Percentiles rank a stretch among this genome's conserved stretches.
Conservation (phyloP, 1,284 basidiomycete genomes). For the Xerocomus nothofagi region DNA sequence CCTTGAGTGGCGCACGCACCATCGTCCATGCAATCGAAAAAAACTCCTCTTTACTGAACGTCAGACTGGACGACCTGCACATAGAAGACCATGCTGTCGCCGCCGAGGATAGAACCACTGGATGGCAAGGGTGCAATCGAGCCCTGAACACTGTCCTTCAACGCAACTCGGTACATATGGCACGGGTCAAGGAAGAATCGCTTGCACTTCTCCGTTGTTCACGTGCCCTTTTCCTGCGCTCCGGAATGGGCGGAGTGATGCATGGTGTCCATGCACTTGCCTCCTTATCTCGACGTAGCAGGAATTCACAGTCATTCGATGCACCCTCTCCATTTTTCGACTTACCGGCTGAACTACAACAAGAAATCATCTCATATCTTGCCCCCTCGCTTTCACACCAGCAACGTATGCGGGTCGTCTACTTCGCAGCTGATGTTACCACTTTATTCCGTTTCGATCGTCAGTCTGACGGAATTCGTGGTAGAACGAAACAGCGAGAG, state of each 20-base stretch:
- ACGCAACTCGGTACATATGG: slow-evolving; percentile 40
- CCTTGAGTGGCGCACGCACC: slow-evolving; percentile 36
- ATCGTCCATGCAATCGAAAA: slow-evolving; percentile 47
- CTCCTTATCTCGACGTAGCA: slow-evolving; percentile 5
- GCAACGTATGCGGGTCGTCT: slow-evolving; percentile 56
- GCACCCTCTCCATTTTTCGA: slow-evolving; percentile 34
- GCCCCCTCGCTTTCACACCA: slow-evolving; percentile 56
- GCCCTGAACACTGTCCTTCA: slow-evolving; percentile 39
- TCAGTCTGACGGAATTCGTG: slow-evolving; percentile 1
- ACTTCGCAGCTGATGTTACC: slow-evolving; percentile 48
- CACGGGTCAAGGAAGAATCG: slow-evolving; percentile 48
- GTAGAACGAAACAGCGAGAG: slow-evolving; percentile 1
- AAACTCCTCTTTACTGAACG: slow-evolving; percentile 51
- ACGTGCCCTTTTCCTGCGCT: slow-evolving; percentile 48
- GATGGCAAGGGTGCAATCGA: slow-evolving; percentile 37
- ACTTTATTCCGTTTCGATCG: slow-evolving; percentile 49
- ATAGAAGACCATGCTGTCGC: slow-evolving; percentile 17
- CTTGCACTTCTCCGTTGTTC: slow-evolving; percentile 52
- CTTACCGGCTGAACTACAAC: slow-evolving; percentile 62
- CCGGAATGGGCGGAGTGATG: slow-evolving; percentile 3
- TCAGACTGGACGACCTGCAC: slow-evolving; percentile 49
- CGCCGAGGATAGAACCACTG: slow-evolving; percentile 31
- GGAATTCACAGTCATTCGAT: slow-evolving; percentile 9
- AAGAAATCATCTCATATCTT: slow-evolving; percentile 59
- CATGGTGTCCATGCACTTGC: background rate